Evolutionary conservation across 495 filamentous ascomycete species (phyloP).

Genomic region (Cercophora newfieldiana): DNA sequence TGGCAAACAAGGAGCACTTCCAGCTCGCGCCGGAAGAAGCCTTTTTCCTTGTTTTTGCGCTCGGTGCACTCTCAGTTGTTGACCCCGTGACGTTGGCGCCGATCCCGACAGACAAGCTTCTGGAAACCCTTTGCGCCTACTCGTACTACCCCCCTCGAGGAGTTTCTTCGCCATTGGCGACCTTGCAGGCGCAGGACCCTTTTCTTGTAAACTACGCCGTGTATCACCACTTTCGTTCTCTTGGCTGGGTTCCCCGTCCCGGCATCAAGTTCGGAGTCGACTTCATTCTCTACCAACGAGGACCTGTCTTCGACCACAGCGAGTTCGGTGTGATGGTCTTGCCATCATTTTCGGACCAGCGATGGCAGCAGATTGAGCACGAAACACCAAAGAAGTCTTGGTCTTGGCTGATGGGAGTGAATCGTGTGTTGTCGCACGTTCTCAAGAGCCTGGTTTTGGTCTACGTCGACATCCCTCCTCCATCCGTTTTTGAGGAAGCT

Average conservation of each 20-base stretch:
- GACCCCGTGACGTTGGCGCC: constrained; percentile 53
- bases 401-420: constrained; percentile 92
- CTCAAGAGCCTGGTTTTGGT: constrained; percentile 82
- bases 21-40: constrained; percentile 88
- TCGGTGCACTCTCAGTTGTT: constrained; percentile 73
- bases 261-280: constrained; percentile 96
- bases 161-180: constrained; percentile 30
- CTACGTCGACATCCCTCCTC: constrained; percentile 89
- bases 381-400: constrained; percentile 59
- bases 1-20: constrained; percentile 83
- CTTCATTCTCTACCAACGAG: constrained; percentile 91
- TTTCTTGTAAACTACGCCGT: constrained; percentile 85
- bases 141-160: constrained; percentile 66
- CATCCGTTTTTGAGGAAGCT: constrained; percentile 45
- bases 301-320: constrained; percentile 90
- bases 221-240: constrained; percentile 94
- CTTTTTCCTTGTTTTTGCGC: constrained; percentile 82
- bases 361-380: constrained; percentile 62
- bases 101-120: constrained; percentile 53
- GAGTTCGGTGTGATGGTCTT: constrained; percentile 86
- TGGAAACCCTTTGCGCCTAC: constrained; percentile 63
- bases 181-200: constrained; percentile 65
- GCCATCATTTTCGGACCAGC: constrained; percentile 74
- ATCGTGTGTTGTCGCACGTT: constrained; percentile 86
- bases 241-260: constrained; percentile 93